Evolutionary conservation across 1,139 yeast species (phyloP).

Genomic region (Diutina mesorugosa): DNA sequence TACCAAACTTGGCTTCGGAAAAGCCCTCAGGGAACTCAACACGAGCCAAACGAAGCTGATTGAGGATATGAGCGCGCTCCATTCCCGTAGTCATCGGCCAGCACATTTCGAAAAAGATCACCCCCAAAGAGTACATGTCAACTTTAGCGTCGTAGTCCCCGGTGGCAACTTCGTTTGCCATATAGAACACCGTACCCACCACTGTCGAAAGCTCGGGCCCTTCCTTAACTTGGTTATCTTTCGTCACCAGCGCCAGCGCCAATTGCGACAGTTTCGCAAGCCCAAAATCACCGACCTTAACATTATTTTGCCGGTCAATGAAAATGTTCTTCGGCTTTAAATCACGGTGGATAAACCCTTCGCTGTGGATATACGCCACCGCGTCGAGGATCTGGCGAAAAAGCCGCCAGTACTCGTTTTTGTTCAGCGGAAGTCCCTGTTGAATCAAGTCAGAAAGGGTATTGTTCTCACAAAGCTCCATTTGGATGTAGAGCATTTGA

Average conservation of each 20-base stretch:
- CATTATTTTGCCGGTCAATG: conserved; percentile 77
- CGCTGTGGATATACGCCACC: conserved; percentile 77
- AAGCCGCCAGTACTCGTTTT: conserved; percentile 81
- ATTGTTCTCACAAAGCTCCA: conserved; percentile 97
- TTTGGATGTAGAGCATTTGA: conserved; percentile 61
- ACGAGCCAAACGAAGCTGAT: conserved; percentile 42
- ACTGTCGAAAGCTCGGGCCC: conserved; percentile 33
- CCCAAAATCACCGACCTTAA: conserved; percentile 96
- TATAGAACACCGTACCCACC: conserved; percentile 87
- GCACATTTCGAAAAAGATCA: conserved; percentile 92
- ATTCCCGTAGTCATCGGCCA: conserved; percentile 74
- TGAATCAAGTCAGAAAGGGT: conserved; percentile 74
- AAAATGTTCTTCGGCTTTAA: conserved; percentile 92
- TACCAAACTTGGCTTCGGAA: conserved; percentile 30
- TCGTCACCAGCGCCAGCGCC: conserved; percentile 18
- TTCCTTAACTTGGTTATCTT: conserved; percentile 22
- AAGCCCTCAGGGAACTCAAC: conserved; percentile 62
- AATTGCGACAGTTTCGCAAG: conserved; percentile 69
- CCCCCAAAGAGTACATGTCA: conserved; percentile 90
- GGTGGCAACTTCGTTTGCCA: conserved; percentile 76
- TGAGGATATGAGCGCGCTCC: conserved; percentile 73
- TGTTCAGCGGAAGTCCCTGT: conserved; percentile 60
- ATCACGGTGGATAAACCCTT: conserved; percentile 92
- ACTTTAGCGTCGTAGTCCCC: conserved; percentile 84
- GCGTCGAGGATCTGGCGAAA: conserved; percentile 87